A percentile compares a stretch with the other conserved stretches of the same genome.
Evolutionary conservation across 306 rosid genomes (phyloP).

Genomic region (Lathyrus aphaca): DNA sequence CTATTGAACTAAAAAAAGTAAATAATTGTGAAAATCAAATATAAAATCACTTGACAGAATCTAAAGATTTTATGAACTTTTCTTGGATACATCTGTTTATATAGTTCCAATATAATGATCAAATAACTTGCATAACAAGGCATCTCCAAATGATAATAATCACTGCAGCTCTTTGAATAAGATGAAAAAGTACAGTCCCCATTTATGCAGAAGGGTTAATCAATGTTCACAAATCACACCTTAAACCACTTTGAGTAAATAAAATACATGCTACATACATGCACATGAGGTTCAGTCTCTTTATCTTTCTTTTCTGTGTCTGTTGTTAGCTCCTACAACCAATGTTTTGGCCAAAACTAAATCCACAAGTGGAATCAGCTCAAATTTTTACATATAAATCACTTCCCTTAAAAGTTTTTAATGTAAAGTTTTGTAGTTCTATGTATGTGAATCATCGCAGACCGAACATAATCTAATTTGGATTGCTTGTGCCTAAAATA

Average conservation of each 20-base stretch:
- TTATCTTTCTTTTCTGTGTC: background rate
- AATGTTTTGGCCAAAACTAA: conserved; percentile 31
- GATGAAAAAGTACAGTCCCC: conserved; percentile 26
- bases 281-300: conserved; percentile 23
- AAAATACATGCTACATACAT: conserved; percentile 31
- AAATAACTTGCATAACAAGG: conserved; percentile 32
- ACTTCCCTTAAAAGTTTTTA: conserved; percentile 2
- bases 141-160: conserved; percentile 23
- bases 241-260: conserved; percentile 23
- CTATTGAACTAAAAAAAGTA: background rate
- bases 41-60: conserved; percentile 25
- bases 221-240: conserved; percentile 24
- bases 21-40: background rate
- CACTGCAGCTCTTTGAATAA: conserved; percentile 21
- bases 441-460: conserved; percentile 21
- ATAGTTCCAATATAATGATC: conserved; percentile 26
- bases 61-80: background rate
- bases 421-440: conserved; percentile 29
- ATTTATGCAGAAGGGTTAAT: conserved; percentile 21
- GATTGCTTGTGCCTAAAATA: conserved; percentile 45
- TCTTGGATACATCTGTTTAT: conserved; percentile 8
- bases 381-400: conserved; percentile 23
- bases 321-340: conserved; percentile 13
- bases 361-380: conserved; percentile 28
- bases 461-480: conserved; percentile 25